A percentile compares a stretch with the other conserved stretches of the same genome.
Evolutionary conservation across 2,329 filamentous ascomycete species (phyloP).

Genomic region (Aaosphaeria arxii): DNA sequence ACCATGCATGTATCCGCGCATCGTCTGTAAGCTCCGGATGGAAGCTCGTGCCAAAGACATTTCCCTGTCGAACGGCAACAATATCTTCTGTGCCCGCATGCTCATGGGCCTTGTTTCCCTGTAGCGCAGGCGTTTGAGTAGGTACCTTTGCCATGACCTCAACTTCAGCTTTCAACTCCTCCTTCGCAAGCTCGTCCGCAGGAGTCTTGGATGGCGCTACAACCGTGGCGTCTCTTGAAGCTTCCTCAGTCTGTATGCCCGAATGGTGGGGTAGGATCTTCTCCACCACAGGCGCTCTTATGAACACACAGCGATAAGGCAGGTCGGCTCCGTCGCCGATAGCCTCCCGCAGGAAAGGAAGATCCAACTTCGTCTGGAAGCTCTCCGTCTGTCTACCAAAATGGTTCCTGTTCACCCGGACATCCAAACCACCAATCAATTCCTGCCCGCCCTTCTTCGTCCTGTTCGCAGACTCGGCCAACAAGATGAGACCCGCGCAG

Average conservation of each 20-base stretch:
- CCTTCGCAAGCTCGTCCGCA: conserved; percentile 44
- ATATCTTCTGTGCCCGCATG: conserved; percentile 60
- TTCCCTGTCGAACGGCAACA: conserved; percentile 83
- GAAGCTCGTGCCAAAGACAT: conserved; percentile 92
- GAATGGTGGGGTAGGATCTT: conserved; percentile 60
- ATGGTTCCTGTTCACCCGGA: conserved; percentile 89
- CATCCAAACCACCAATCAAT: conserved; percentile 85
- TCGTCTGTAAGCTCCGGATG: conserved; percentile 92
- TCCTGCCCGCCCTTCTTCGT: conserved; percentile 92
- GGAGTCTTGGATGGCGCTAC: conserved; percentile 56
- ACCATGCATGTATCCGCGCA: conserved; percentile 87
- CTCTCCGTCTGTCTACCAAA: conserved; percentile 93
- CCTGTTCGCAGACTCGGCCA: conserved; percentile 82
- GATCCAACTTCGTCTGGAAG: conserved; percentile 71
- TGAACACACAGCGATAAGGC: conserved; percentile 85
- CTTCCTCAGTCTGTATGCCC: conserved; percentile 52
- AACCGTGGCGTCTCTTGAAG: conserved; percentile 48
- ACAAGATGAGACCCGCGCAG: conserved; percentile 88
- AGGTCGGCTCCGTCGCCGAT: conserved; percentile 25
- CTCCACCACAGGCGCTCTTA: conserved; percentile 90
- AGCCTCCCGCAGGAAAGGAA: conserved; percentile 62
- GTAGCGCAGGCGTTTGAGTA: conserved; percentile 48
- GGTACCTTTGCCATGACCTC: conserved; percentile 59
- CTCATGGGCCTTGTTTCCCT: conserved; percentile 47
- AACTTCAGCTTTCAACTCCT: conserved; percentile 48